A percentile compares a stretch with the other conserved stretches of the same genome.
phyloP scores from a whole-genome alignment of 768 basidiomycete genomes.

The Gautieria morchelliformis region DNA sequence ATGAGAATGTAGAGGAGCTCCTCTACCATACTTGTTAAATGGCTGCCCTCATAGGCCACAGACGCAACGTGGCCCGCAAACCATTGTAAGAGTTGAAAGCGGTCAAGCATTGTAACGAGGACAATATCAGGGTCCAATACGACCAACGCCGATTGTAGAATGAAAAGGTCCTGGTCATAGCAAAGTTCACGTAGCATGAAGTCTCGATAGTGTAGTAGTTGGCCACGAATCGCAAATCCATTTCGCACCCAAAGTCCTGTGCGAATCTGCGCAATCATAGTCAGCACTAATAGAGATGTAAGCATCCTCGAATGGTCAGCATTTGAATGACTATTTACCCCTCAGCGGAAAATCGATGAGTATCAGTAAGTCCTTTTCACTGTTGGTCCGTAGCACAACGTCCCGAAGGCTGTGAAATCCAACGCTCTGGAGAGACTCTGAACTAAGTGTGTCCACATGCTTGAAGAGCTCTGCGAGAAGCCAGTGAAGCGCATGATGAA shows the following conservation, averaged over 20 bases:
- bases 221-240: conserved; percentile 90
- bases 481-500: conserved; percentile 91
- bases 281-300: conserved; percentile 45
- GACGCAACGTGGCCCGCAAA: conserved; percentile 61
- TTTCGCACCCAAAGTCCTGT: conserved; percentile 97
- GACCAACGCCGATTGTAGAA: conserved; percentile 78
- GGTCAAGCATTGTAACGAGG: conserved; percentile 79
- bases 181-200: conserved; percentile 92
- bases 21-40: conserved; percentile 80
- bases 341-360: conserved; percentile 83
- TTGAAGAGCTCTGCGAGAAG: conserved; percentile 82
- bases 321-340: conserved; percentile 41
- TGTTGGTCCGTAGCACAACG: conserved; percentile 42
- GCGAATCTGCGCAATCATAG: conserved; percentile 91
- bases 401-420: conserved; percentile 50
- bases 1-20: conserved; percentile 85
- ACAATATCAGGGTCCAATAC: conserved; percentile 65
- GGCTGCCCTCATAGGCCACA: conserved; percentile 54
- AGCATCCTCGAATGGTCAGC: neutral
- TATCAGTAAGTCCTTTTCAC: conserved; percentile 59
- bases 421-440: conserved; percentile 39
- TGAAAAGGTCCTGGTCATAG: conserved; percentile 91
- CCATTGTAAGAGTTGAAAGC: conserved; percentile 74
- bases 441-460: conserved; percentile 59
- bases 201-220: conserved; percentile 91